Percentiles rank a stretch among this genome's conserved stretches.
phyloP scores from a whole-genome alignment of 176 grass and related monocot species.

The Triticum turgidum region DNA sequence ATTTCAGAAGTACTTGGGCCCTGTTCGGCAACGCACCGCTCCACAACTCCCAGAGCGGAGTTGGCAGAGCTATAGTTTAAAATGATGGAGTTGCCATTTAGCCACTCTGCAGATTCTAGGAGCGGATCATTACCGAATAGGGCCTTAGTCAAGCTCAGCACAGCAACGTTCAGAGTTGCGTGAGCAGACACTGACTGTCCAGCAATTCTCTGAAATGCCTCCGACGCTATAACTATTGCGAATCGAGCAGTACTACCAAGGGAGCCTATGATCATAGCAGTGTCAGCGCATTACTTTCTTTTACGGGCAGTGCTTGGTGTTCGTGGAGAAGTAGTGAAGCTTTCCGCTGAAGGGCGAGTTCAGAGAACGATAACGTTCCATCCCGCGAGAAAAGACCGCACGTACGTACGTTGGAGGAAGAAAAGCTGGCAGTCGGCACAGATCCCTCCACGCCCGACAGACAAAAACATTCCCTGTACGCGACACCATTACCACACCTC shows the following conservation, averaged over 20 bases:
- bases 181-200: neutral
- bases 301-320: too few relatives aligned
- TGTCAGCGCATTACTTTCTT: too few relatives aligned
- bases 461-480: slow-evolving; percentile 18
- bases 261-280: too few relatives aligned
- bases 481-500: neutral
- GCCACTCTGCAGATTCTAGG: too few relatives aligned
- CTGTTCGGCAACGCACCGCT: too few relatives aligned
- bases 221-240: neutral
- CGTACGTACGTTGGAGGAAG: neutral
- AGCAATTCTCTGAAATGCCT: neutral
- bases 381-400: slow-evolving; percentile 22
- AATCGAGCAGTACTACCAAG: too few relatives aligned
- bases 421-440: neutral
- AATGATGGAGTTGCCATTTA: too few relatives aligned
- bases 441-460: neutral
- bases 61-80: too few relatives aligned
- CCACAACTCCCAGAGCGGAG: too few relatives aligned
- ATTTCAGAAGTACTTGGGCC: neutral
- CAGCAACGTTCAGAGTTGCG: neutral
- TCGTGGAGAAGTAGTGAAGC: neutral
- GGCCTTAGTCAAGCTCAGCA: neutral
- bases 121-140: too few relatives aligned
- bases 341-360: neutral
- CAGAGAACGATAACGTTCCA: neutral